Conservation (phyloP, 2,329 filamentous ascomycete genomes). For the Fusarium goolgardi region DNA sequence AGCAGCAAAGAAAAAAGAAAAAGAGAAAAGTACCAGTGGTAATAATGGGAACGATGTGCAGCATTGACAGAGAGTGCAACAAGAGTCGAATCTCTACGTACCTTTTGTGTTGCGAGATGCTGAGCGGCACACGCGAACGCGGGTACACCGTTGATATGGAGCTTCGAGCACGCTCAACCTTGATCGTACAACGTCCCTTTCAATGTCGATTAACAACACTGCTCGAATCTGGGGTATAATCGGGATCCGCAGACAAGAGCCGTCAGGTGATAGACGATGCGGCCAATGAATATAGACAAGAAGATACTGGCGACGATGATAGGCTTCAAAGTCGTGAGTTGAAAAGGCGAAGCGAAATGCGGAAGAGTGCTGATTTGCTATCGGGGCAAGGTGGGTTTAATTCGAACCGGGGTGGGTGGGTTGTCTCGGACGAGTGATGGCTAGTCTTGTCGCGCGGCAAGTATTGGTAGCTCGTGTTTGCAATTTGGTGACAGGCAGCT, state of each 20-base stretch:
- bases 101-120: slow-evolving; percentile 42
- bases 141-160: slow-evolving; percentile 32
- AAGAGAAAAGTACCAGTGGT: not conserved
- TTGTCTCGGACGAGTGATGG: slow-evolving; percentile 47
- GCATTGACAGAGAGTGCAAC: not conserved
- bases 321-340: slow-evolving; percentile 60
- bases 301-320: slow-evolving; percentile 61
- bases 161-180: slow-evolving; percentile 37
- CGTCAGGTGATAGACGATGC: slow-evolving; percentile 64
- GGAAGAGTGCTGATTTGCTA: slow-evolving; percentile 65
- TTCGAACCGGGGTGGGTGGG: slow-evolving; percentile 43
- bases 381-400: slow-evolving; percentile 46
- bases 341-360: slow-evolving; percentile 52
- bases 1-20: not conserved
- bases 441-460: slow-evolving; percentile 43
- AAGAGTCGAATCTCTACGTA: slow-evolving; percentile 39
- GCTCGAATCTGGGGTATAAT: slow-evolving; percentile 44
- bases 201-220: slow-evolving; percentile 43
- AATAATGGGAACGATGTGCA: not conserved
- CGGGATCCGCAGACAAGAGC: slow-evolving; percentile 50
- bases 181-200: slow-evolving; percentile 35
- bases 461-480: slow-evolving; percentile 26
- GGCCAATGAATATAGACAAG: slow-evolving; percentile 62
- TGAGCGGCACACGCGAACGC: slow-evolving; percentile 32
- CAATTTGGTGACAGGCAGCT: slow-evolving; percentile 18